A percentile compares a stretch with the other conserved stretches of the same genome.
Evolutionary conservation across 331 rosid genomes (phyloP).

Genomic region (Cucumis variabilis): DNA sequence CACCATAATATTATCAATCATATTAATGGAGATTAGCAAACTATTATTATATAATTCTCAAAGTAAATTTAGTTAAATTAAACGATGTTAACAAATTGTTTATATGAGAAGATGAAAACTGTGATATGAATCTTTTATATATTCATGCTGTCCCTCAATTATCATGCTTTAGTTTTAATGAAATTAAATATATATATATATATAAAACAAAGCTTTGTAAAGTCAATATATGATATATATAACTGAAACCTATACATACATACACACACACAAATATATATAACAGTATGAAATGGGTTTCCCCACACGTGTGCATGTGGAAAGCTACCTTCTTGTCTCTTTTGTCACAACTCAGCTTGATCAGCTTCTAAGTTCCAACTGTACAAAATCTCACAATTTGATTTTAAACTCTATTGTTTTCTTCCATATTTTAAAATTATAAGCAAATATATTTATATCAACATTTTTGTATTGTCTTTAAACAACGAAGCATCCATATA

Average conservation of each 20-base stretch:
- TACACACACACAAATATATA: not conserved
- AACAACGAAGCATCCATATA: constrained; percentile 4
- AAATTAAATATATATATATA: no score
- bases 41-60: no score
- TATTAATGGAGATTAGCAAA: no score
- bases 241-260: not conserved
- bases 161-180: no score
- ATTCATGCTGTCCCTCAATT: no score
- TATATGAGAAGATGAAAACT: no score
- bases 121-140: no score
- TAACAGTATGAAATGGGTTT: not conserved
- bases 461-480: not conserved
- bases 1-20: no score
- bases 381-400: not conserved
- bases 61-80: no score
- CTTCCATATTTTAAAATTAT: not conserved
- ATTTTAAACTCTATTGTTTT: not conserved
- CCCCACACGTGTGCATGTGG: constrained; percentile 36
- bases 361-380: not conserved
- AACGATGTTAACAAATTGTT: no score
- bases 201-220: no score
- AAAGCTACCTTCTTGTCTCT: constrained; percentile 30
- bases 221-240: not conserved
- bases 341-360: not conserved
- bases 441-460: not conserved